Base-by-base conservation (phyloP, 2,329 filamentous ascomycete genomes). In the Aureobasidium sp. region DNA sequence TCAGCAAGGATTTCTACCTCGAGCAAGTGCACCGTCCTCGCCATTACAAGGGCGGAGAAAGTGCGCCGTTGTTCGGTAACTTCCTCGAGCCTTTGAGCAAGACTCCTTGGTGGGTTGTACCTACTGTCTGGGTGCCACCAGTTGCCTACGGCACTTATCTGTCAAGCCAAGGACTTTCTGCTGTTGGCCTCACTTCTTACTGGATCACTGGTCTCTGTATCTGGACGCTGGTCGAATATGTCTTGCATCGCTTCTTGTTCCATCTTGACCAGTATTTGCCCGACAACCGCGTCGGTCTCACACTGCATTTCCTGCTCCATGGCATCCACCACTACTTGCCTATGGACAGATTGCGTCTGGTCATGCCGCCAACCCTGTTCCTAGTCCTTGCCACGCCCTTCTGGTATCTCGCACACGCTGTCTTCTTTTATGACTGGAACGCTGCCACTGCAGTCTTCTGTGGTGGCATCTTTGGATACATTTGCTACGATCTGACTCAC, bases 321-420 rank as follows among this genome's bases (percentile, higher is more conserved):
- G 94, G 94, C 66, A 90, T 99, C 66, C 94, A 99, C 73, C 94
- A 99, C 76, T 99, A 97, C 76, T 84, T 99, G 5, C 94, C 94
- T n/a, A 97, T 99, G 94, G 94, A 99, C 78, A 93, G 88, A 72
- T 93, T 96, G 70, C 87, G 94, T 64, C 87, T 99, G 10, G 94
- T 99, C 67, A 97, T 99, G 94, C 94, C 94, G 1, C 94, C 94
- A 0, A 84, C 90, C 0, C 81, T 99, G 3, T 97, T 99, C 72
- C 65, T 93, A 27, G 82, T 84, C 13, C 86, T 99, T 24, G 93
- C 93, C 6, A 82, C 84, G 0, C 94, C 94, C 0, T 97, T 97
- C 79, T 99, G 90, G 88, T 90, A 90, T 74, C 80, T 99, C 56
- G 90, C 94, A 0, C 93, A 97, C 68, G 68, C 81, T 1, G 72